A percentile compares a stretch with the other conserved stretches of the same genome.
These are phyloP conservation scores for Arctostaphylos glauca DNA, from an alignment of 148 eudicot genomes.

Conservation along the genomic window DNA sequence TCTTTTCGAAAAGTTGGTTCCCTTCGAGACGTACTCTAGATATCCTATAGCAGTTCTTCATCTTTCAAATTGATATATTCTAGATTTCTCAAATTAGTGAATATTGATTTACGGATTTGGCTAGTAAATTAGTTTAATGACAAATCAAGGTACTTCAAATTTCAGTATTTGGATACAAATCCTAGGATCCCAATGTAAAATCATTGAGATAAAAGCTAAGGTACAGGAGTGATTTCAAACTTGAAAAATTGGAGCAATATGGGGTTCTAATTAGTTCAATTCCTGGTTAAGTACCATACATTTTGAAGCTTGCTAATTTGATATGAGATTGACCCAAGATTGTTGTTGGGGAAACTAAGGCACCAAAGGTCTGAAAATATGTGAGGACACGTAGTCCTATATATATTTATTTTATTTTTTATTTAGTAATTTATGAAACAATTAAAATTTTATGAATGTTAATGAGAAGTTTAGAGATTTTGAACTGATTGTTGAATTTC, in stretches of 20 bases:
- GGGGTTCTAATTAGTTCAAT: constrained; percentile 50
- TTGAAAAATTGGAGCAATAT: constrained; percentile 54
- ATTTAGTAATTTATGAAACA: too few relatives aligned
- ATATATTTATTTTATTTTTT: too few relatives aligned
- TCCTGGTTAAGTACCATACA: constrained; percentile 50
- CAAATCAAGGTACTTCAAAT: constrained; percentile 59
- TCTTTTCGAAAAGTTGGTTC: constrained; percentile 64
- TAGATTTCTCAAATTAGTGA: constrained; percentile 40
- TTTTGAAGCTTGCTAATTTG: constrained; percentile 47
- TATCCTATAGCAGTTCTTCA: constrained; percentile 55
- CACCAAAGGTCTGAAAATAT: constrained; percentile 27
- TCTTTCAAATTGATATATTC: constrained; percentile 45
- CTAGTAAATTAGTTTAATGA: constrained; percentile 52
- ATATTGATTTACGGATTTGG: constrained; percentile 41
- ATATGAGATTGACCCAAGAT: constrained; percentile 44
- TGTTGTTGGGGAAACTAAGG: constrained; percentile 42
- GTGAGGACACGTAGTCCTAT: too few relatives aligned
- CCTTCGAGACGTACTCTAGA: constrained; percentile 67
- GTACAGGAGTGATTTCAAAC: constrained; percentile 43
- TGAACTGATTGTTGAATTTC: too few relatives aligned
- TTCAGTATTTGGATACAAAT: constrained; percentile 41
- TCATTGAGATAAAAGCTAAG: constrained; percentile 41
- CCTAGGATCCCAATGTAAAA: constrained; percentile 48
- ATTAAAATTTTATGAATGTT: too few relatives aligned
- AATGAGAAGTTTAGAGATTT: too few relatives aligned